These are phyloP conservation scores for Lichtheimia corymbifera DNA, from an alignment of 371 early-diverging fungal species.

Conservation along the genomic window DNA sequence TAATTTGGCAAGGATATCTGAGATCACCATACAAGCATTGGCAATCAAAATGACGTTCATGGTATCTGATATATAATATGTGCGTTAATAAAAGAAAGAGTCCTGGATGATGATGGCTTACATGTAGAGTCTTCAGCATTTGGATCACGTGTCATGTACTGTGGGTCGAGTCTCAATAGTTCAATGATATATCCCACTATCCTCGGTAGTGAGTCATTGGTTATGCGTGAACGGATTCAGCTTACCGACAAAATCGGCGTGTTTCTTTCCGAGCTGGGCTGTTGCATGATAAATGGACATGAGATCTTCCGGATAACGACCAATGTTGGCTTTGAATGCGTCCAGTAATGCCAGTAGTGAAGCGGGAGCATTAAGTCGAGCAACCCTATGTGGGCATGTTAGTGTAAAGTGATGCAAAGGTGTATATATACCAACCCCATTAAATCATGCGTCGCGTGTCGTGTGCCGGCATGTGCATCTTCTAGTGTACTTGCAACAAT, in stretches of 20 bases:
- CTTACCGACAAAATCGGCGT: constrained; percentile 61
- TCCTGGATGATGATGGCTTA: constrained; percentile 24
- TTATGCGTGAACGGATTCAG: neutral
- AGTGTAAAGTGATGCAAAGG: neutral
- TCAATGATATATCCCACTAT: neutral
- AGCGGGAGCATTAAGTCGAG: constrained; percentile 36
- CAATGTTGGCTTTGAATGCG: constrained; percentile 61
- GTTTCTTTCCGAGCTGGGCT: constrained; percentile 59
- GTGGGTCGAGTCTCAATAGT: constrained; percentile 44
- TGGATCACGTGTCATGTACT: constrained; percentile 69
- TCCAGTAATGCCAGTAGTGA: constrained; percentile 48
- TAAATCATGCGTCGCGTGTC: constrained; percentile 70
- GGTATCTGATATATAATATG: constrained; percentile 49
- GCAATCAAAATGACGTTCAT: constrained; percentile 70
- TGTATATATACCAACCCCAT: constrained; percentile 45
- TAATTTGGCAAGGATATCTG: constrained; percentile 50
- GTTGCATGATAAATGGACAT: constrained; percentile 69
- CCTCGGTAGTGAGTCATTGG: neutral
- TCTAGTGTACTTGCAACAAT: constrained; percentile 76
- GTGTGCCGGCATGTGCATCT: constrained; percentile 67
- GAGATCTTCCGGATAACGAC: constrained; percentile 68
- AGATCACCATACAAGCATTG: constrained; percentile 60
- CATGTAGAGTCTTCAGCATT: constrained; percentile 65
- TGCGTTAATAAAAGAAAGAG: neutral
- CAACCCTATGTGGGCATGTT: constrained; percentile 2